Conservation (phyloP, 768 basidiomycete species). For the Boletus eberwhitei region DNA sequence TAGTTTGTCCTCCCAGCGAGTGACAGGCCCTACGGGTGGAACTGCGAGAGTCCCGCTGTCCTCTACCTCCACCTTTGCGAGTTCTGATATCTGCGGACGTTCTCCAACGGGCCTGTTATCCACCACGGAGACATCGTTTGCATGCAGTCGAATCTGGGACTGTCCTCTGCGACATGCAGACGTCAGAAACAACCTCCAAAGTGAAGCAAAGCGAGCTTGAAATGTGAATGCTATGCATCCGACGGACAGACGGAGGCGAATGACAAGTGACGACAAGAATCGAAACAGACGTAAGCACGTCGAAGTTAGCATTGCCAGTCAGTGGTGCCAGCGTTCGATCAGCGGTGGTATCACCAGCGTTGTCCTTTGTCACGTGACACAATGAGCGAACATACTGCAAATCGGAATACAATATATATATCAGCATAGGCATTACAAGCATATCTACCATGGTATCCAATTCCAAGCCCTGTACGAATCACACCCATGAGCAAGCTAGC, state of each 20-base stretch:
- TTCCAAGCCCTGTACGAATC: too few relatives aligned
- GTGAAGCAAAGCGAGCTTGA: not conserved
- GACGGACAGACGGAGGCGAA: not conserved
- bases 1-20: not conserved
- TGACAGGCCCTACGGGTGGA: not conserved
- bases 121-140: not conserved
- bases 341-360: too few relatives aligned
- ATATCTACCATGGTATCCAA: too few relatives aligned
- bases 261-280: slow-evolving; percentile 1
- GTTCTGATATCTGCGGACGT: not conserved
- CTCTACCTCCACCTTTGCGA: not conserved
- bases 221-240: not conserved
- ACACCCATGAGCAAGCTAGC: too few relatives aligned
- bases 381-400: too few relatives aligned
- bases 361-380: too few relatives aligned
- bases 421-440: too few relatives aligned
- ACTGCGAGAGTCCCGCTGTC: not conserved
- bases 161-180: too few relatives aligned
- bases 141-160: too few relatives aligned
- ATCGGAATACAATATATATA: too few relatives aligned
- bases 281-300: not conserved
- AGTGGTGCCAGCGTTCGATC: too few relatives aligned
- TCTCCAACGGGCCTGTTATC: not conserved
- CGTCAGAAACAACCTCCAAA: not conserved
- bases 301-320: too few relatives aligned